These are phyloP conservation scores for Lactarius sanguifluus DNA, from an alignment of 768 basidiomycete species.

Conservation along the genomic window DNA sequence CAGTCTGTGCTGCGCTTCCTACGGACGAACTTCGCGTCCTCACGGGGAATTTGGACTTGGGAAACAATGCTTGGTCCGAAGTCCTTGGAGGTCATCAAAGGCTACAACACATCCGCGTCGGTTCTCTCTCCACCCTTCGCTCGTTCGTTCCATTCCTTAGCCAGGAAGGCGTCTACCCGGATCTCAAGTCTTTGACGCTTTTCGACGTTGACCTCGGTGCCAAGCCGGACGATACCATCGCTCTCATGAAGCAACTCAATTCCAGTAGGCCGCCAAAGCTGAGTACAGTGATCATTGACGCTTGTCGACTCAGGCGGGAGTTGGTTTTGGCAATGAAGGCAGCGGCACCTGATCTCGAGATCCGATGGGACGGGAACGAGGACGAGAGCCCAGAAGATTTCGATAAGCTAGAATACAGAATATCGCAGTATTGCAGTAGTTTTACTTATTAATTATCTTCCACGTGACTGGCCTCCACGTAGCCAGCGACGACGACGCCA, in stretches of 20 bases:
- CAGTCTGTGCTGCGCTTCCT: conserved; percentile 19
- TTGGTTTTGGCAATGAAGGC: conserved; percentile 8
- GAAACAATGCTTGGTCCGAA: conserved; percentile 17
- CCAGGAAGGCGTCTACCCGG: conserved; percentile 13
- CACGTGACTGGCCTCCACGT: conserved; percentile 29
- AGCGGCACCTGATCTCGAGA: conserved; percentile 8
- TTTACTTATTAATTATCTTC: neutral
- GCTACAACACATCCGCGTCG: conserved; percentile 19
- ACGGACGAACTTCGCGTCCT: conserved; percentile 12
- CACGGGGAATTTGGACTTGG: conserved; percentile 17
- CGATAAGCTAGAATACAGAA: neutral
- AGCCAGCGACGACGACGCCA: neutral
- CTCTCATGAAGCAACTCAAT: conserved; percentile 6
- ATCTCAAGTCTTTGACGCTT: conserved; percentile 19
- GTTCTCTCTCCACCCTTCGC: conserved; percentile 13
- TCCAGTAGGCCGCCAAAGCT: conserved; percentile 7
- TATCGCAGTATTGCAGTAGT: neutral
- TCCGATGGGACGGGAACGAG: conserved; percentile 15
- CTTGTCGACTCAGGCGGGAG: conserved; percentile 11
- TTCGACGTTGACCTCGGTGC: neutral
- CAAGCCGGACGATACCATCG: neutral
- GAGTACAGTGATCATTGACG: conserved; percentile 16
- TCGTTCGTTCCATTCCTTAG: conserved; percentile 16
- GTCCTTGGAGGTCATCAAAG: conserved; percentile 11
- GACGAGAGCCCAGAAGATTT: neutral